A percentile compares a stretch with the other conserved stretches of the same genome.
phyloP scores from a whole-genome alignment of 129 eudicot genomes.

The Lactuca saligna region DNA sequence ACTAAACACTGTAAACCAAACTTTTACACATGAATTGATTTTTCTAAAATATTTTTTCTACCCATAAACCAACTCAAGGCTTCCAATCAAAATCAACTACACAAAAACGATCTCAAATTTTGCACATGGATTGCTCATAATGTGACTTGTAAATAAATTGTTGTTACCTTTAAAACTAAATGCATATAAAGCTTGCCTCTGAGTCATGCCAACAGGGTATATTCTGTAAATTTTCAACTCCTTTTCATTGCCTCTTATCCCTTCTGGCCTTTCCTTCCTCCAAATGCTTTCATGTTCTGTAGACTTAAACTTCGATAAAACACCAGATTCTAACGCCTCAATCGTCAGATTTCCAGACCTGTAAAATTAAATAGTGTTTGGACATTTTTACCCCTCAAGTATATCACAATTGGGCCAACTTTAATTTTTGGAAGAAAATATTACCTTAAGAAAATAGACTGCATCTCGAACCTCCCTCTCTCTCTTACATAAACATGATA shows the following conservation, averaged over 20 bases:
- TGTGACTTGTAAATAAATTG: slow-evolving; percentile 49
- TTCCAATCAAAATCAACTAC: slow-evolving; percentile 18
- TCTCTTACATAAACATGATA: slow-evolving; percentile 81
- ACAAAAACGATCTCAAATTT: slow-evolving; percentile 91
- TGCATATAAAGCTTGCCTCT: slow-evolving; percentile 85
- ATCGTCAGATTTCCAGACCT: slow-evolving; percentile 80
- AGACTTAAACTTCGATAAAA: slow-evolving; percentile 56
- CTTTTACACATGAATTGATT: no score
- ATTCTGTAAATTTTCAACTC: slow-evolving; percentile 67
- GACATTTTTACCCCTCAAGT: no score
- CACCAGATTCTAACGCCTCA: slow-evolving; percentile 66
- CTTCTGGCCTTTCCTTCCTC: slow-evolving; percentile 79
- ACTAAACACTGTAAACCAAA: no score
- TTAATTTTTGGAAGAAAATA: neutral
- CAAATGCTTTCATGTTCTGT: slow-evolving; percentile 73
- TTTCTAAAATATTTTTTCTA: no score
- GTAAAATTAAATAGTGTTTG: slow-evolving; percentile 8
- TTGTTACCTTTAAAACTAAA: slow-evolving; percentile 58
- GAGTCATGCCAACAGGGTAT: slow-evolving; percentile 83
- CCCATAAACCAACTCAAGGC: neutral
- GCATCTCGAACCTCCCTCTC: slow-evolving; percentile 87
- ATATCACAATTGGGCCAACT: no score
- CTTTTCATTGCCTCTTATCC: slow-evolving; percentile 53
- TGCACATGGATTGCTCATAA: slow-evolving; percentile 63
- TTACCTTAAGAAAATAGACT: slow-evolving; percentile 78